phyloP scores from a whole-genome alignment of 1,284 basidiomycete species.

The Inonotus obliquus region DNA sequence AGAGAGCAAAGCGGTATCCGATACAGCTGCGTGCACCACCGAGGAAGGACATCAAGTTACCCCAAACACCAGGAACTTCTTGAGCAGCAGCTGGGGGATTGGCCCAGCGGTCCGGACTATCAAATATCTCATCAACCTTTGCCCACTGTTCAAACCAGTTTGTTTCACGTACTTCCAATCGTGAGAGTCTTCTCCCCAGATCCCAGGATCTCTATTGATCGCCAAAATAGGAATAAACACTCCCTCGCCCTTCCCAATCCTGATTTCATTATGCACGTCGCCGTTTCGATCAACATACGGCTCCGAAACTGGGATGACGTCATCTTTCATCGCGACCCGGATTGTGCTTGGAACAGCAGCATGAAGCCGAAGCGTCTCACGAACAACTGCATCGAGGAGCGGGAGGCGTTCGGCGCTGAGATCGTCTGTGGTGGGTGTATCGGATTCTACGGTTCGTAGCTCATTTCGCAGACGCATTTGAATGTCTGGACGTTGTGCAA shows the following conservation, averaged over 20 bases:
- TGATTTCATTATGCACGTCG: conserved; percentile 17
- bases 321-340: conserved; percentile 23
- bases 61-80: conserved; percentile 30
- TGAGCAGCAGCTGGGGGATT: conserved; percentile 20
- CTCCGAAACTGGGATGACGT: conserved; percentile 25
- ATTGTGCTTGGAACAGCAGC: conserved; percentile 21
- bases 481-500: conserved; percentile 47
- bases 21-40: conserved; percentile 29
- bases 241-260: conserved; percentile 26
- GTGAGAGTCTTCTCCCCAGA: conserved; percentile 41
- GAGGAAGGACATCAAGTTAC: conserved; percentile 30
- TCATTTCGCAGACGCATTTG: conserved; percentile 72
- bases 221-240: conserved; percentile 29
- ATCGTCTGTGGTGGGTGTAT: conserved; percentile 27
- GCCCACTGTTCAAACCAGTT: too few species aligned
- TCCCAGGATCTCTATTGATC: conserved; percentile 32
- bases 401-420: conserved; percentile 26
- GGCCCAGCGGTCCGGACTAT: conserved; percentile 32
- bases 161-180: conserved; percentile 25
- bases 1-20: conserved; percentile 42
- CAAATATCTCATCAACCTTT: conserved; percentile 9
- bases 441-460: conserved; percentile 37
- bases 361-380: conserved; percentile 25
- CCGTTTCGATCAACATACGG: conserved; percentile 23
- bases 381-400: conserved; percentile 32